Evolutionary conservation across 768 basidiomycete species (phyloP).

Genomic region (Kwoniella sp.): DNA sequence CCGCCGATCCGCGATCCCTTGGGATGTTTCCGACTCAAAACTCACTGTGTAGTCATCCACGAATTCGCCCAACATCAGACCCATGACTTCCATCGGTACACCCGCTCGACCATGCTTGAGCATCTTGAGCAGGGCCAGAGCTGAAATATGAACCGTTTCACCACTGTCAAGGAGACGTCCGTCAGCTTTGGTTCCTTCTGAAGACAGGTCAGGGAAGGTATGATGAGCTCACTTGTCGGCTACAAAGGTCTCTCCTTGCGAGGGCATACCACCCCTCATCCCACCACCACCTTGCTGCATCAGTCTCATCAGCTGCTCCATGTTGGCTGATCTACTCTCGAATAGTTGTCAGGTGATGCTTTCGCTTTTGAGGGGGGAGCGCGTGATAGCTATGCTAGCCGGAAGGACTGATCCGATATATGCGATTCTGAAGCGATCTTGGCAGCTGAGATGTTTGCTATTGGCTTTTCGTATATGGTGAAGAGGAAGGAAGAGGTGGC

Average conservation of each 20-base stretch:
- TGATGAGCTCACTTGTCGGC: conserved; percentile 49
- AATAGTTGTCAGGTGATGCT: too few species aligned
- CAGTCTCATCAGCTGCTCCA: conserved; percentile 43
- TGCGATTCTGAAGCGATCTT: too few species aligned
- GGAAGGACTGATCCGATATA: too few species aligned
- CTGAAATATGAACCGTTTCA: conserved; percentile 85
- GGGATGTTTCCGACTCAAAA: too few species aligned
- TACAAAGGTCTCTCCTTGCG: conserved; percentile 42
- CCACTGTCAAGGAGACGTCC: conserved; percentile 45
- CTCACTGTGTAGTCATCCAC: conserved; percentile 83
- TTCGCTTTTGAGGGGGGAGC: too few species aligned
- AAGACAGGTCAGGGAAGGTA: background rate
- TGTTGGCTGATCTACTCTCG: too few species aligned
- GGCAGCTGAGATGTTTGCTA: too few species aligned
- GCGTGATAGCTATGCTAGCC: too few species aligned
- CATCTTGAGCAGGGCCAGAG: conserved; percentile 96
- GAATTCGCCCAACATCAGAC: conserved; percentile 91
- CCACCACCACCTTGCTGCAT: conserved; percentile 32
- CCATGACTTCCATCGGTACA: conserved; percentile 99
- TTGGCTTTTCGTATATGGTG: too few species aligned
- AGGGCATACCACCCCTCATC: conserved; percentile 29
- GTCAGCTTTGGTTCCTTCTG: background rate
- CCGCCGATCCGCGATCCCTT: too few species aligned
- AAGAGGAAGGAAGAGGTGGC: too few species aligned
- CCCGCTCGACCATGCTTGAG: conserved; percentile 97